Conservation (phyloP, 208 protist species). For the Trypanosoma melophagium region DNA sequence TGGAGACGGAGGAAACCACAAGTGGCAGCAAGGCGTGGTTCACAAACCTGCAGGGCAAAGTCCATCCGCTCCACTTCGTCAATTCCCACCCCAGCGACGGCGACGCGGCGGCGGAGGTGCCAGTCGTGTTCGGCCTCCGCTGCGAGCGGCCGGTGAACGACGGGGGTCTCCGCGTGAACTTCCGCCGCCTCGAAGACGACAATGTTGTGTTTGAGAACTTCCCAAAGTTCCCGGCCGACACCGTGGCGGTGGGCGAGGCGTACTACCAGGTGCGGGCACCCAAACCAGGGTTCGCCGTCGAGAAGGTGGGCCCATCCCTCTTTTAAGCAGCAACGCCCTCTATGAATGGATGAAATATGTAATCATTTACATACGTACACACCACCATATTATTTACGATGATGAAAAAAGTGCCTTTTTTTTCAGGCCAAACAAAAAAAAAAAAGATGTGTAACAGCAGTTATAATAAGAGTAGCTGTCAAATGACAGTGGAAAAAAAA, state of each 20-base stretch:
- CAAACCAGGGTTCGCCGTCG: slow-evolving; percentile 43
- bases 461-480: too few species aligned
- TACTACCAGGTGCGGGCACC: slow-evolving; percentile 63
- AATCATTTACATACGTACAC: neutral
- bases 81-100: slow-evolving; percentile 29
- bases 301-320: slow-evolving; percentile 35
- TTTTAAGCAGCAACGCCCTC: neutral
- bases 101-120: slow-evolving; percentile 48
- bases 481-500: too few species aligned
- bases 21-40: slow-evolving; percentile 29
- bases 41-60: slow-evolving; percentile 37
- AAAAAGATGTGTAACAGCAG: neutral
- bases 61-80: slow-evolving; percentile 49
- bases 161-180: slow-evolving; percentile 24
- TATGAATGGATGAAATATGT: neutral
- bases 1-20: slow-evolving; percentile 54
- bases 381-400: too few species aligned
- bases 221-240: slow-evolving; percentile 73
- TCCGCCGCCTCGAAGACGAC: slow-evolving; percentile 35
- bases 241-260: slow-evolving; percentile 35
- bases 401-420: too few species aligned
- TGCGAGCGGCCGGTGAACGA: slow-evolving; percentile 16
- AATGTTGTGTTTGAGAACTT: slow-evolving; percentile 88
- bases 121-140: slow-evolving; percentile 59
- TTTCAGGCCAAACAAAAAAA: slow-evolving; percentile 11